Evolutionary conservation across 441 rosid species (phyloP), one percentile per base, ranked within the genome.

Genomic region (Metrosideros polymorpha): DNA sequence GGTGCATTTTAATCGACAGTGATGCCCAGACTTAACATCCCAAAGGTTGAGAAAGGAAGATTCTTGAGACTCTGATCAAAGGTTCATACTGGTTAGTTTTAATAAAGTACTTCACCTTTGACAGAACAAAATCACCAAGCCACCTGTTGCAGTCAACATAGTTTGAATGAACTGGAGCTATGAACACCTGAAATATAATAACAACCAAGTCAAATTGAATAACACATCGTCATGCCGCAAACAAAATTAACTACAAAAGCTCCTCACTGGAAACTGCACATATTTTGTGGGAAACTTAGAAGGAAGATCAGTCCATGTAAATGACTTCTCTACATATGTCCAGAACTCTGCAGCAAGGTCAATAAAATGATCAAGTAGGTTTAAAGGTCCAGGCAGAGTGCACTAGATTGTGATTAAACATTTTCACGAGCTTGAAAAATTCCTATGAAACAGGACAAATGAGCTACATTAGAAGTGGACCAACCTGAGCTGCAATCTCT

Each of bases 201-300:
- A 87, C 76, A 83, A 54, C 77, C 32, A 47, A 52, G 45, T 82
- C 42, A 47, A 32, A 54, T 39, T 49, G 52, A 84, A 88, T 83
- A 49, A 43, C 32, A 50, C n/a, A 17, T 49, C 17, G 83, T 59
- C 25, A 9, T 55, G 85, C 47, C 3, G 53, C 50, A 75, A 43
- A 85, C 77, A 85, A 87, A 86, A 55, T 25, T 29, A 75, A 86
- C 56, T 89, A 83, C 42, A 61, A 52, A 42, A 29, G 79, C 88
- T 84, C 94, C 98, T 89, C 89, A 97, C 99, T 53, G 99, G 99
- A 90, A 97, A 96, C 88, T 97, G 98, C 47, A 97, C 99, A 87
- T 96, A 94, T 93, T 96, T 96, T 57, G 99, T 95, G 19, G 99
- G 99, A 88, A 97, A 97, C 87, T 96, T 96, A 17, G 99, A 95